Conservation (phyloP, 306 rosid species). For the Cicer cuneatum region DNA sequence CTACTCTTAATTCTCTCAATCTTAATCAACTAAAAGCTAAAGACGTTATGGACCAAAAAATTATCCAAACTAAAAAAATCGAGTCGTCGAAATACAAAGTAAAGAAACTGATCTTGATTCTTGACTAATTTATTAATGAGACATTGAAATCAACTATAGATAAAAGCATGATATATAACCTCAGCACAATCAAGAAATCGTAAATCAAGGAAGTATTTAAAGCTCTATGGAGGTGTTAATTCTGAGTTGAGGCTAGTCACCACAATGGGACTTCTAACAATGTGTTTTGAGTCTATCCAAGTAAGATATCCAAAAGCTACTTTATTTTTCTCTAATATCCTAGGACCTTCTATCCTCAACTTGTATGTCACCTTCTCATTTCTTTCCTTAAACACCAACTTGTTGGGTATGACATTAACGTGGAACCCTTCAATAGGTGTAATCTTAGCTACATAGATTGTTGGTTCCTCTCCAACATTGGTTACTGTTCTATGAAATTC, state of each 20-base stretch:
- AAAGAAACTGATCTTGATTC: too few relatives aligned
- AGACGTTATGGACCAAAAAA: too few relatives aligned
- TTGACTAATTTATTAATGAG: neutral
- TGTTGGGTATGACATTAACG: conserved; percentile 53
- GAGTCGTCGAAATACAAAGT: too few relatives aligned
- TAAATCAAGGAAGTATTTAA: neutral
- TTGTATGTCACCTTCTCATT: conserved; percentile 56
- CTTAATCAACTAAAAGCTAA: too few relatives aligned
- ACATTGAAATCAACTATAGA: neutral
- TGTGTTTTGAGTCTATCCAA: neutral
- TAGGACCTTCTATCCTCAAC: conserved; percentile 56
- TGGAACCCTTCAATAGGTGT: conserved; percentile 49
- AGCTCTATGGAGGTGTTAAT: neutral
- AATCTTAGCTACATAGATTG: conserved; percentile 57
- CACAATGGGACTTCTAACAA: conserved; percentile 24
- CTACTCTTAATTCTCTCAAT: too few relatives aligned
- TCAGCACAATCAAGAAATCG: neutral
- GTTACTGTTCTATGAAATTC: conserved; percentile 70
- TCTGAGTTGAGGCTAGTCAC: conserved; percentile 19
- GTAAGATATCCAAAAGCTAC: conserved; percentile 19
- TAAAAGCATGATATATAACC: neutral
- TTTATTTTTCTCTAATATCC: neutral
- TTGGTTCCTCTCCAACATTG: conserved; percentile 55
- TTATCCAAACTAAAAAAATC: too few relatives aligned
- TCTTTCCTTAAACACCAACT: conserved; percentile 54